These are phyloP conservation scores for Trichosporon faecale DNA, from an alignment of 1,284 basidiomycete species.

Conservation along the genomic window DNA sequence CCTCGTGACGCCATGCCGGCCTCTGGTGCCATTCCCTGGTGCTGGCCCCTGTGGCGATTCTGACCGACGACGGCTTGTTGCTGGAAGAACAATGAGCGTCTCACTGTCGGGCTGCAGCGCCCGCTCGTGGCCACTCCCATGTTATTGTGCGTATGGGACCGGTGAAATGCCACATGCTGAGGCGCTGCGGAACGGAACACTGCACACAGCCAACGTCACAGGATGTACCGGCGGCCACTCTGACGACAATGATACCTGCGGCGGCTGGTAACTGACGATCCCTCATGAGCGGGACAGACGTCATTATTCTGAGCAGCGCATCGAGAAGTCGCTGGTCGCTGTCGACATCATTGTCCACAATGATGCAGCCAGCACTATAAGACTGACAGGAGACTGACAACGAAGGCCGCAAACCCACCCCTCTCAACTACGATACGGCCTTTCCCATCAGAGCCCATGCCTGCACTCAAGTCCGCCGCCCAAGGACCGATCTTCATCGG, in stretches of 20 bases:
- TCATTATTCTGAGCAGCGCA: background rate
- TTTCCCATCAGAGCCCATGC: background rate
- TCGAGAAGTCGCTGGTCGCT: background rate
- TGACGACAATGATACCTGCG: background rate
- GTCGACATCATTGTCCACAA: background rate
- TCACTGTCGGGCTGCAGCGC: background rate
- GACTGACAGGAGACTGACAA: background rate
- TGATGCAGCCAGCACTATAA: background rate
- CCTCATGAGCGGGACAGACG: background rate
- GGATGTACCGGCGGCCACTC: background rate
- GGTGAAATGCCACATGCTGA: background rate
- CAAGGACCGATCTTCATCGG: slow-evolving; percentile 61
- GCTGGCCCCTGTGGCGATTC: background rate
- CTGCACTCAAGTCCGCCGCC: background rate
- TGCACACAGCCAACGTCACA: background rate
- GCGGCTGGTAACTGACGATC: background rate
- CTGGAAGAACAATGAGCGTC: background rate
- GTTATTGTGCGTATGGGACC: background rate
- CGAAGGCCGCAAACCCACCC: background rate
- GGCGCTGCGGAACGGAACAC: background rate
- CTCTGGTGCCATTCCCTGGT: background rate
- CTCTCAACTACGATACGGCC: background rate
- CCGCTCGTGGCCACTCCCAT: background rate
- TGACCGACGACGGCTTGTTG: background rate
- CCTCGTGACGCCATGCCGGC: background rate